Percentiles rank a stretch among this genome's conserved stretches.
Conservation (phyloP, 129 eudicot species). For the Flaveria bidentis region DNA sequence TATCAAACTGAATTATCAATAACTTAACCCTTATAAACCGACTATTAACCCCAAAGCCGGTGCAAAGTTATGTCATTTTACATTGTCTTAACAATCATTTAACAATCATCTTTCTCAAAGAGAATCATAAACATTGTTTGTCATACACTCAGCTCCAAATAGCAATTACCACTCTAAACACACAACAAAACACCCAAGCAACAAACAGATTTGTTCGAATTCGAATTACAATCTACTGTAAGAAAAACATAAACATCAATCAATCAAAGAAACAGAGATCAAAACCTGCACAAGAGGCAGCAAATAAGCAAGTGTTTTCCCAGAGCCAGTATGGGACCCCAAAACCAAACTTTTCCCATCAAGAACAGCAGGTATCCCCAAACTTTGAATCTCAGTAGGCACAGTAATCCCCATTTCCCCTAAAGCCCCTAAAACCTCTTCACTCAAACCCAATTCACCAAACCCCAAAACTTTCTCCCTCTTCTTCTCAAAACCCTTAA, state of each 20-base stretch:
- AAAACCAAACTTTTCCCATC: slow-evolving; percentile 75
- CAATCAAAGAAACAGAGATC: neutral
- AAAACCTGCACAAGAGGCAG: slow-evolving; percentile 87
- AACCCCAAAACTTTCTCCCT: slow-evolving; percentile 46
- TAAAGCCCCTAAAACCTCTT: slow-evolving; percentile 75
- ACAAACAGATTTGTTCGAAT: neutral
- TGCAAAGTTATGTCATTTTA: no score
- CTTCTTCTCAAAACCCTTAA: slow-evolving; percentile 20
- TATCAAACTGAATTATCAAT: neutral
- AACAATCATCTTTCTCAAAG: neutral
- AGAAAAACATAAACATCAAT: neutral
- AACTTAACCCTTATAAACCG: neutral
- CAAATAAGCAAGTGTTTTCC: slow-evolving; percentile 91
- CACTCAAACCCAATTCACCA: slow-evolving; percentile 78
- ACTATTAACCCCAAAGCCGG: neutral
- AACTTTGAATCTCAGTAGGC: slow-evolving; percentile 91
- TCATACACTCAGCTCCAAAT: neutral
- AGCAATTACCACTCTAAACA: neutral
- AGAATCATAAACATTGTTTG: no score
- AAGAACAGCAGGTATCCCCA: slow-evolving; percentile 82
- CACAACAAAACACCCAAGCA: neutral
- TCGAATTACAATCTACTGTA: neutral
- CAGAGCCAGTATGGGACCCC: slow-evolving; percentile 99
- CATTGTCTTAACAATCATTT: neutral
- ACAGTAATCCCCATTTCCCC: slow-evolving; percentile 73